Evolutionary conservation across 768 basidiomycete species (phyloP).

Genomic region (Boletus subparvulus): DNA sequence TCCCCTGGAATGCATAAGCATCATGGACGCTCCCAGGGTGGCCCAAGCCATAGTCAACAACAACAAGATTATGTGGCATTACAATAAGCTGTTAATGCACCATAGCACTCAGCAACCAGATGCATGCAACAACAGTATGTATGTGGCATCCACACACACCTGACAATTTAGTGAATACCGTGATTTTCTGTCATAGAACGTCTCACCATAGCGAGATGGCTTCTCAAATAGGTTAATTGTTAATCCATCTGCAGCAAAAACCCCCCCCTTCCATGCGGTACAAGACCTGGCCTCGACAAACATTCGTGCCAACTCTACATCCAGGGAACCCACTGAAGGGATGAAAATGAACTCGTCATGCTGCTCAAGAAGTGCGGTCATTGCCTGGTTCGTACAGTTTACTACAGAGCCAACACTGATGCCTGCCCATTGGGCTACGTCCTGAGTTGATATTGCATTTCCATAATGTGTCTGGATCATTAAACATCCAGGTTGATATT

Average conservation of each 20-base stretch:
- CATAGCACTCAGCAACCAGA: too few relatives aligned
- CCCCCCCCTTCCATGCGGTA: neutral
- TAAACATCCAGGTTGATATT: too few relatives aligned
- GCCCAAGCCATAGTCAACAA: constrained; percentile 5
- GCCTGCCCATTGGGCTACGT: neutral
- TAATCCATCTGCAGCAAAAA: neutral
- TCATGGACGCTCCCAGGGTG: constrained; percentile 12
- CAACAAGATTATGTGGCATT: constrained; percentile 5
- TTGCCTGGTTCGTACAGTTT: neutral
- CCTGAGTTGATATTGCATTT: neutral
- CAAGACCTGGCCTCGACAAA: neutral
- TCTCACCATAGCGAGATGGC: neutral
- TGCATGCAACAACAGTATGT: too few relatives aligned
- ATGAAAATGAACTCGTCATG: neutral
- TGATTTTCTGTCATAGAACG: too few relatives aligned
- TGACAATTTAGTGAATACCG: too few relatives aligned
- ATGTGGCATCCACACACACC: too few relatives aligned
- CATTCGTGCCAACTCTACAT: neutral
- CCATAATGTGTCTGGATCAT: too few relatives aligned
- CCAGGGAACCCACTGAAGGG: neutral
- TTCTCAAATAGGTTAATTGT: neutral
- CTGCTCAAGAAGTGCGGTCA: neutral
- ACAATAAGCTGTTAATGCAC: neutral
- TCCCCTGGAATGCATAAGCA: constrained; percentile 3
- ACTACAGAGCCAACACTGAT: neutral